Conservation (phyloP, 169 alveolate genomes). For the Theileria parva region DNA sequence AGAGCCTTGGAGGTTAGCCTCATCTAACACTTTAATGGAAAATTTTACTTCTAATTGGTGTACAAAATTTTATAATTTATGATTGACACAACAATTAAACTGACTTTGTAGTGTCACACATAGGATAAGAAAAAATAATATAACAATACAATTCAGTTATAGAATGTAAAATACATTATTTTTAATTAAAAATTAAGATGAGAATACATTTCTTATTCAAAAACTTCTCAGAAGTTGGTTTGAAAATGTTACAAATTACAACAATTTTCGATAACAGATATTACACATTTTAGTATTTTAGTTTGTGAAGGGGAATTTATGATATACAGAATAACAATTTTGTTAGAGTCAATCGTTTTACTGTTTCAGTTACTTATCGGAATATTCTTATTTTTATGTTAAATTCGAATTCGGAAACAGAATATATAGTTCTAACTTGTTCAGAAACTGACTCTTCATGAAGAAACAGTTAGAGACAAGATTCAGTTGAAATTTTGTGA, state of each 20-base stretch:
- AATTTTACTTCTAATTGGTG: neutral
- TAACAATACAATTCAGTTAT: neutral
- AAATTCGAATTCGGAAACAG: no score
- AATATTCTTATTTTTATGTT: no score
- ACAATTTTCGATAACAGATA: no score
- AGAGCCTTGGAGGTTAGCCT: constrained; percentile 2
- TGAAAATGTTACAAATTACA: no score
- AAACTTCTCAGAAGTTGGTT: no score
- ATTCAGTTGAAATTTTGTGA: no score
- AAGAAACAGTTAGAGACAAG: neutral
- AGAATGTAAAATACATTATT: neutral
- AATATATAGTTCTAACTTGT: no score
- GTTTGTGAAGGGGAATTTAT: no score
- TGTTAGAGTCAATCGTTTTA: no score
- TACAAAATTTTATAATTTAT: neutral
- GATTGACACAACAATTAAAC: neutral
- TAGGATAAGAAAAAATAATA: neutral
- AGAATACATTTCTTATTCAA: neutral
- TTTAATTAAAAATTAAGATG: neutral
- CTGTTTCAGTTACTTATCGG: no score
- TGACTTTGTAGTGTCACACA: neutral
- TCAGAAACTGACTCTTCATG: neutral
- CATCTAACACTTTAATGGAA: neutral
- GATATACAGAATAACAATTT: no score
- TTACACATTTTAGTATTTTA: no score